A percentile compares a stretch with the other conserved stretches of the same genome.
Conservation (phyloP, 352 stramenopile genomes). For the Globisporangium recalcitrans region DNA sequence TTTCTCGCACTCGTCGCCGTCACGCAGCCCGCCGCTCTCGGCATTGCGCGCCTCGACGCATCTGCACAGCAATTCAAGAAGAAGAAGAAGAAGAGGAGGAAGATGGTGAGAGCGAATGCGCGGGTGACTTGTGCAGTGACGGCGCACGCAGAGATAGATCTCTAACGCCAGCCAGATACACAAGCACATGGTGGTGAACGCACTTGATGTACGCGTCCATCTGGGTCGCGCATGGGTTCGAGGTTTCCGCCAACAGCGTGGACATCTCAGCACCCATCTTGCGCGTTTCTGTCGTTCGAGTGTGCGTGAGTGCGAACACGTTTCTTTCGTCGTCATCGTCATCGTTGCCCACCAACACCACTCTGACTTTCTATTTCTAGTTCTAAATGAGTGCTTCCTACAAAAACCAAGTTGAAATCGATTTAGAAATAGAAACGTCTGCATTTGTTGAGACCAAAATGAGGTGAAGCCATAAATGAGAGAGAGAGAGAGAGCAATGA, state of each 20-base stretch:
- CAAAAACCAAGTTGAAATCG: neutral
- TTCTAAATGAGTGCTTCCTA: neutral
- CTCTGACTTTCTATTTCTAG: slow-evolving; percentile 7
- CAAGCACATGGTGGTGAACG: slow-evolving; percentile 19
- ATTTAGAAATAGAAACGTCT: slow-evolving; percentile 5
- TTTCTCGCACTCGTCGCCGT: slow-evolving; percentile 65
- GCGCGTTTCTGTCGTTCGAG: neutral
- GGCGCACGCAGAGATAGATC: neutral
- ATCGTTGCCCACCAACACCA: neutral
- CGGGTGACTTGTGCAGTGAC: neutral
- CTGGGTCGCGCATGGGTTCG: slow-evolving; percentile 46
- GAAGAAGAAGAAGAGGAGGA: neutral
- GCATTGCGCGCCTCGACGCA: slow-evolving; percentile 57
- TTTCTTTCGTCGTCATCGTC: slow-evolving; percentile 7
- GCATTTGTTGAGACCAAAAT: neutral
- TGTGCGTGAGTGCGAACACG: neutral
- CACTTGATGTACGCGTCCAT: slow-evolving; percentile 78
- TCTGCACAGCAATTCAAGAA: slow-evolving; percentile 18
- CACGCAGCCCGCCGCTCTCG: slow-evolving; percentile 54
- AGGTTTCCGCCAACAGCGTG: slow-evolving; percentile 25
- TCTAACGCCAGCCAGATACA: neutral
- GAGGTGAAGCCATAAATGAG: neutral
- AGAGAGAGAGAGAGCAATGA: neutral
- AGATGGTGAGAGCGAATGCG: slow-evolving; percentile 5
- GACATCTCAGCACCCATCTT: slow-evolving; percentile 61